Conservation (phyloP, 83 land plant species). For the Diphasiastrum complanatum region DNA sequence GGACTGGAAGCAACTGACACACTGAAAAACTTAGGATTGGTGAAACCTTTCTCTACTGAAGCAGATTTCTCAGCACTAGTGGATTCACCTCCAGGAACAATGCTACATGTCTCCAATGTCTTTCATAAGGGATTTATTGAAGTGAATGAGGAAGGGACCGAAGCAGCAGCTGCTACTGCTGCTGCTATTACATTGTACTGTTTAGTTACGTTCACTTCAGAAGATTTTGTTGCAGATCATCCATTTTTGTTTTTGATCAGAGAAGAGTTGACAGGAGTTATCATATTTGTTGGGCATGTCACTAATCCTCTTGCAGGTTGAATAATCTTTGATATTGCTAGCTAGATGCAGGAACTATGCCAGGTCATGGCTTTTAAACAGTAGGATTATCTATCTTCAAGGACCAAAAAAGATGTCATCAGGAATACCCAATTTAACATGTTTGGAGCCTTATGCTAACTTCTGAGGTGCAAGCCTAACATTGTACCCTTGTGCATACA, state of each 20-base stretch:
- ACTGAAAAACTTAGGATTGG: conserved; percentile 52
- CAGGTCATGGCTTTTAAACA: too few relatives aligned
- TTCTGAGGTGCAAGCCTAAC: too few relatives aligned
- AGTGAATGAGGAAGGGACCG: conserved; percentile 82
- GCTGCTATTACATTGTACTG: conserved; percentile 24
- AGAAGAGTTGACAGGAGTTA: conserved; percentile 59
- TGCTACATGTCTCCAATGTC: conserved; percentile 42
- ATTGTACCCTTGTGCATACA: too few relatives aligned
- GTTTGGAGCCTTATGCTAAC: too few relatives aligned
- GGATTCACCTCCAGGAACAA: conserved; percentile 31
- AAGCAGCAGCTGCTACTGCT: conserved; percentile 78
- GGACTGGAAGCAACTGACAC: conserved; percentile 42
- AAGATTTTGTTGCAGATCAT: conserved; percentile 80
- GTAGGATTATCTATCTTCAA: too few relatives aligned
- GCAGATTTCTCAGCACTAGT: conserved; percentile 72
- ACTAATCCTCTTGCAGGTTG: conserved; percentile 32
- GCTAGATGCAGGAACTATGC: too few relatives aligned
- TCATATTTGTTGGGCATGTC: conserved; percentile 64
- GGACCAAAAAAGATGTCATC: too few relatives aligned
- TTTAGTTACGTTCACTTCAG: neutral
- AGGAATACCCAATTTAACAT: too few relatives aligned
- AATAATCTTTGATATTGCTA: too few relatives aligned
- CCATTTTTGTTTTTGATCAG: conserved; percentile 71
- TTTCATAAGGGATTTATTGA: conserved; percentile 72
- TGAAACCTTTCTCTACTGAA: conserved; percentile 38